Percentiles rank a stretch among this genome's conserved stretches.
Evolutionary conservation across 441 rosid species (phyloP).

Genomic region (Manihot esculenta): DNA sequence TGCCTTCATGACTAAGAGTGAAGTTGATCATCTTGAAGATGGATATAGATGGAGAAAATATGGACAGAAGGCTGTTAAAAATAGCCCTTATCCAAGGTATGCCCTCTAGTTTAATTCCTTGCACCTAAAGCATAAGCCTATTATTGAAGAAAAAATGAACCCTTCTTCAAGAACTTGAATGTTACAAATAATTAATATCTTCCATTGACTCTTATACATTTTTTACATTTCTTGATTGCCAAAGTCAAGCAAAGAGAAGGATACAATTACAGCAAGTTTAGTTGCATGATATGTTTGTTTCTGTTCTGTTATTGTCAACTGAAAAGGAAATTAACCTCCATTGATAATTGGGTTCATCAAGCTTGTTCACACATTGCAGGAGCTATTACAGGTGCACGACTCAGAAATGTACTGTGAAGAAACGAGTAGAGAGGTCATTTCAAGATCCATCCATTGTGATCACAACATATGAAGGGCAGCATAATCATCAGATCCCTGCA

Average conservation of each 20-base stretch:
- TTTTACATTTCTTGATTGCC: neutral
- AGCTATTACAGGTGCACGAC: constrained; percentile 94
- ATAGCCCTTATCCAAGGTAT: constrained; percentile 96
- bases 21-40: constrained; percentile 92
- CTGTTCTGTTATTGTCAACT: too few species aligned
- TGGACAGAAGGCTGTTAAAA: constrained; percentile 96
- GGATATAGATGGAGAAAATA: constrained; percentile 98
- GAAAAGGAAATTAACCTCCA: too few species aligned
- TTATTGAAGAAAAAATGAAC: neutral
- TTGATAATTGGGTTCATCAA: neutral
- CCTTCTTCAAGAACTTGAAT: neutral
- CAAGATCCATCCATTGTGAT: constrained; percentile 81
- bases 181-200: neutral
- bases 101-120: constrained; percentile 7
- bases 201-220: neutral
- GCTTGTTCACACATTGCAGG: constrained; percentile 35
- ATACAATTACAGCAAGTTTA: neutral
- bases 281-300: neutral
- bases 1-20: constrained; percentile 92
- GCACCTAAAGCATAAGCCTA: constrained; percentile 14
- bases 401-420: constrained; percentile 85
- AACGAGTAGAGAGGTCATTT: constrained; percentile 85
- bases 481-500: constrained; percentile 69
- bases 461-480: constrained; percentile 94
- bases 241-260: neutral